Evolutionary conservation across 352 stramenopile species (phyloP).

Genomic region (Phytophthora pseudosyringae): DNA sequence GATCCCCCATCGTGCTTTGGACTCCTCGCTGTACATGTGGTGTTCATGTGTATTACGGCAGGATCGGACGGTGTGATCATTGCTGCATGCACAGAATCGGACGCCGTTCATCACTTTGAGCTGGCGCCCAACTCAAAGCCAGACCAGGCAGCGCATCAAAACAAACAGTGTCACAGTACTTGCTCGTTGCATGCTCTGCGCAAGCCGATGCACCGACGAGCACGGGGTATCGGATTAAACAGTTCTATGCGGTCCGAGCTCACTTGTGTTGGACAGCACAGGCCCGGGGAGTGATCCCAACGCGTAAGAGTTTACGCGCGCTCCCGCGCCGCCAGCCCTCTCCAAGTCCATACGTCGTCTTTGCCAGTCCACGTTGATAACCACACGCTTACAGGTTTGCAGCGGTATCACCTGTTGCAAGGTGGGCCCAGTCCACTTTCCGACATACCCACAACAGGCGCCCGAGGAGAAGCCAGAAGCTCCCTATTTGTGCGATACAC

Average conservation of each 20-base stretch:
- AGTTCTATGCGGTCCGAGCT: not conserved
- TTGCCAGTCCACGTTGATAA: constrained; percentile 5
- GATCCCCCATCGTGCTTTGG: too few species aligned
- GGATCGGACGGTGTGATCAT: too few species aligned
- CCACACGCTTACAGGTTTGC: not conserved
- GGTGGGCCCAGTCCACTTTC: constrained; percentile 5
- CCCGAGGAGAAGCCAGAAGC: too few species aligned
- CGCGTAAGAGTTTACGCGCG: constrained; percentile 2
- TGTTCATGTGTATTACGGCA: too few species aligned
- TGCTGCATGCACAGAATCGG: constrained; percentile 16
- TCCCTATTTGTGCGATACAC: too few species aligned
- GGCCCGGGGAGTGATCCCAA: constrained; percentile 2
- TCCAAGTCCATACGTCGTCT: not conserved
- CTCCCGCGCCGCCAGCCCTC: not conserved
- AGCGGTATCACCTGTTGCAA: constrained; percentile 21
- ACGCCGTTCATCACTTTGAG: constrained; percentile 19
- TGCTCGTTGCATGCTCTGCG: not conserved
- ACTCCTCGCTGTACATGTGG: too few species aligned
- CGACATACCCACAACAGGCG: not conserved
- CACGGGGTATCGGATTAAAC: constrained; percentile 7
- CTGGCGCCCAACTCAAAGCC: not conserved
- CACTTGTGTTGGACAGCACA: constrained; percentile 2
- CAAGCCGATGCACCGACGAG: constrained; percentile 4
- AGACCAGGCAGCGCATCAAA: constrained; percentile 4
- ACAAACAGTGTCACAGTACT: constrained; percentile 2